These are phyloP conservation scores for Hirsutella minnesotensis DNA, from an alignment of 2,329 filamentous ascomycete genomes.

Conservation along the genomic window DNA sequence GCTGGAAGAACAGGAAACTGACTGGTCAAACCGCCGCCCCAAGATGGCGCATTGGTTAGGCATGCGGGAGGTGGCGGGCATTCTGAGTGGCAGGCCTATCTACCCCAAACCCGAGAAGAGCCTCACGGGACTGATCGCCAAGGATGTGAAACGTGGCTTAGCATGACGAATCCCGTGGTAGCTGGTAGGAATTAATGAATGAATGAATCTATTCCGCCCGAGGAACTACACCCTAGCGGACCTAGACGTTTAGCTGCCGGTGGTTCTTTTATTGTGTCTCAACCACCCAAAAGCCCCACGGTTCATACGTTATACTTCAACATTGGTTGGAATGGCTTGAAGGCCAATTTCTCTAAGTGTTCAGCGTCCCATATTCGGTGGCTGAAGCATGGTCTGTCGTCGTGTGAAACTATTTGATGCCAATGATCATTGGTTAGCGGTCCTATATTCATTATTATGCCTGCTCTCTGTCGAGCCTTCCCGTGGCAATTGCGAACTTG, in stretches of 20 bases:
- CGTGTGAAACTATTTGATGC: not conserved
- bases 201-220: not conserved
- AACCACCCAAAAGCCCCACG: not conserved
- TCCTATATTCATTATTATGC: not conserved
- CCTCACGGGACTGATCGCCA: conserved; percentile 41
- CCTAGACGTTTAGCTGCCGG: no score
- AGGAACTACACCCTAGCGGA: not conserved
- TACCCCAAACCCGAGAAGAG: conserved; percentile 37
- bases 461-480: not conserved
- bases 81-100: conserved; percentile 60
- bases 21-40: conserved; percentile 84
- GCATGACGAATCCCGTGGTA: conserved; percentile 2
- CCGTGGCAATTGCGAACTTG: not conserved
- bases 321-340: not conserved
- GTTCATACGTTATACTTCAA: not conserved
- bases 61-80: conserved; percentile 72
- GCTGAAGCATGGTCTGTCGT: no score
- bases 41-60: conserved; percentile 75
- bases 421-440: not conserved
- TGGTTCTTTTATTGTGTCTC: not conserved
- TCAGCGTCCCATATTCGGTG: not conserved
- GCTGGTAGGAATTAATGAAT: not conserved
- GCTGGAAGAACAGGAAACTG: conserved; percentile 75
- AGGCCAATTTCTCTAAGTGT: not conserved
- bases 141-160: conserved; percentile 48